Conservation (phyloP, 192 early-diverging fungal species). For the Chytriomyces sp. region DNA sequence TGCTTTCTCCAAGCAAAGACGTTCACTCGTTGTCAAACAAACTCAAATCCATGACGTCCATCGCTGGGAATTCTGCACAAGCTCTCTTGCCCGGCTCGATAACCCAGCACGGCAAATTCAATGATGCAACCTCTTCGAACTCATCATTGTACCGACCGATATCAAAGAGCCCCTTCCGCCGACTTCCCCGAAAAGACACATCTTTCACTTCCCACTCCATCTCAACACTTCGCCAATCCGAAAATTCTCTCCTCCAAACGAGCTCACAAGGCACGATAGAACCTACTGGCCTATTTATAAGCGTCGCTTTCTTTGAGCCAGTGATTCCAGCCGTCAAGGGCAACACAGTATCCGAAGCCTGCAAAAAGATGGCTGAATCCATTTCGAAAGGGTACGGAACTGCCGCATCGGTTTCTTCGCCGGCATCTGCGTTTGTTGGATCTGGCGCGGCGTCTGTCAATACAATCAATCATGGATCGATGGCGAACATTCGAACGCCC, state of each 20-base stretch:
- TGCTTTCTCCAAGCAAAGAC: constrained; percentile 1
- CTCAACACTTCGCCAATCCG: constrained; percentile 3
- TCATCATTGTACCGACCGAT: neutral
- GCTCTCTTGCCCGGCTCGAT: neutral
- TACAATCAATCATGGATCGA: neutral
- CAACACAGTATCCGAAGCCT: constrained; percentile 11
- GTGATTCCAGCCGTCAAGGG: constrained; percentile 18
- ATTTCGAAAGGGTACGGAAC: neutral
- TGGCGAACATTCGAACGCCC: neutral
- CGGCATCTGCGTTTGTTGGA: constrained; percentile 3
- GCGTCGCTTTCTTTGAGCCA: constrained; percentile 12
- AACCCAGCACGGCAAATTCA: neutral
- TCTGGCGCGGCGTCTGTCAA: neutral
- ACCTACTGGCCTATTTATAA: neutral
- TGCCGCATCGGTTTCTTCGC: neutral
- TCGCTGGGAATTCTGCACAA: neutral
- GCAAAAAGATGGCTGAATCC: neutral
- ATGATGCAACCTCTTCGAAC: neutral
- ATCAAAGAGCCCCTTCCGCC: neutral
- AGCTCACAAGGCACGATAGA: neutral
- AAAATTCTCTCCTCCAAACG: neutral
- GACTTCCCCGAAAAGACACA: neutral
- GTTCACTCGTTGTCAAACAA: constrained; percentile 4
- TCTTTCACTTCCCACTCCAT: neutral
- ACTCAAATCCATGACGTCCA: neutral